phyloP scores from a whole-genome alignment of 2,329 filamentous ascomycete genomes.

The Akanthomyces muscarius region DNA sequence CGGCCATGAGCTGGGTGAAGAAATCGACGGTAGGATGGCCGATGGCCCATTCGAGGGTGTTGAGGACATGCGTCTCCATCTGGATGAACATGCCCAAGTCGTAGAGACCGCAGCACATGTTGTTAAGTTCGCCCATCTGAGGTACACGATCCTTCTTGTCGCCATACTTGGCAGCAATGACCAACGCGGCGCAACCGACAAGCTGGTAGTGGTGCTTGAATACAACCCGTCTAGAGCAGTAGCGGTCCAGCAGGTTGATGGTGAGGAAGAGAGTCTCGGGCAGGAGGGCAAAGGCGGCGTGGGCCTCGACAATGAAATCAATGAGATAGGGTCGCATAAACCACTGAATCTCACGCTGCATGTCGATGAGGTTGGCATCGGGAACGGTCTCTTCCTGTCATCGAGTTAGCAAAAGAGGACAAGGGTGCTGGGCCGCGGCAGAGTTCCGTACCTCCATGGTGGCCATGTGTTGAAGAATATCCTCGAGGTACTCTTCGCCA shows the following conservation, averaged over 20 bases:
- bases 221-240: constrained; percentile 95
- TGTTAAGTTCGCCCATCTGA: constrained; percentile 93
- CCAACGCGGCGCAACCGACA: constrained; percentile 89
- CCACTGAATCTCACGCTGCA: constrained; percentile 99
- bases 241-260: constrained; percentile 92
- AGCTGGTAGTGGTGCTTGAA: constrained; percentile 99
- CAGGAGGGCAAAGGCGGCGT: constrained; percentile 87
- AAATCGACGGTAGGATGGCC: constrained; percentile 94
- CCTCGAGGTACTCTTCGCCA: constrained; percentile 87
- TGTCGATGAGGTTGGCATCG: constrained; percentile 96
- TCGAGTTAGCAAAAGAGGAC: constrained; percentile 29
- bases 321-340: constrained; percentile 98
- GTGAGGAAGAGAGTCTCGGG: constrained; percentile 95
- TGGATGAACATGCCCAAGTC: constrained; percentile 99
- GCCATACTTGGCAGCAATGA: constrained; percentile 97
- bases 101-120: constrained; percentile 98
- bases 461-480: constrained; percentile 90
- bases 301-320: constrained; percentile 96
- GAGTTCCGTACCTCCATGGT: constrained; percentile 72
- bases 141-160: constrained; percentile 99
- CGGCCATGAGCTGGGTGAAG: constrained; percentile 82
- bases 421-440: too few relatives aligned
- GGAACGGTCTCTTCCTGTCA: constrained; percentile 74
- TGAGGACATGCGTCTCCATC: constrained; percentile 99
- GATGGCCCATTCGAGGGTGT: constrained; percentile 93